Evolutionary conservation across 2,329 filamentous ascomycete species (phyloP).

Genomic region (Exophiala aquamarina): DNA sequence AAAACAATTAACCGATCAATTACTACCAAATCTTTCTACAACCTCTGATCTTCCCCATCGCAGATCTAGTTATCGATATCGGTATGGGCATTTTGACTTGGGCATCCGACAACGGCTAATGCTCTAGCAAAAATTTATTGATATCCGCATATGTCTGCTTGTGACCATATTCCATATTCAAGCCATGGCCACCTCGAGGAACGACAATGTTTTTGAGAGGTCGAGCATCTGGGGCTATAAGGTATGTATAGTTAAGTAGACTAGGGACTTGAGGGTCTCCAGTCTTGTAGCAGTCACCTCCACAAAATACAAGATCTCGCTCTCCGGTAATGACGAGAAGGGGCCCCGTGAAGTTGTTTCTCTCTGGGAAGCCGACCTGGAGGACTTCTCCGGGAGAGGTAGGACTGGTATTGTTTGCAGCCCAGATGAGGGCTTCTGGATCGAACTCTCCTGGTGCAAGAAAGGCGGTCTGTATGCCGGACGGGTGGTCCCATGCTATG

Average conservation of each 20-base stretch:
- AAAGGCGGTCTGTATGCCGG: conserved; percentile 15
- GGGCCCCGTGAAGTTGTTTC: conserved; percentile 31
- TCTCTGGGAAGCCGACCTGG: conserved; percentile 26
- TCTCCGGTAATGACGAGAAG: conserved; percentile 35
- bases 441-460: conserved; percentile 11
- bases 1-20: no score
- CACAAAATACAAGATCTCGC: conserved; percentile 35
- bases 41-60: no score
- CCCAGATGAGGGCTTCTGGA: conserved; percentile 8
- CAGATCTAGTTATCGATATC: no score
- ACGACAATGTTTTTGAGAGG: conserved; percentile 57
- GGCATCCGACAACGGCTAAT: no score
- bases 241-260: conserved; percentile 45
- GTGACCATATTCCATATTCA: conserved; percentile 50
- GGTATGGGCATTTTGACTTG: no score
- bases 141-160: no score
- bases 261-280: conserved; percentile 28
- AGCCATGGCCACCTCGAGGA: conserved; percentile 49
- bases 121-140: no score
- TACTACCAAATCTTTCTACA: no score
- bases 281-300: conserved; percentile 35
- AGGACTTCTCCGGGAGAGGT: conserved; percentile 14
- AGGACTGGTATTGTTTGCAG: conserved; percentile 9
- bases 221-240: conserved; percentile 46
- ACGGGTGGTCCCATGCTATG: not conserved